Base-by-base conservation (phyloP, 768 basidiomycete genomes). In the Leucocoprinus leucothites region DNA sequence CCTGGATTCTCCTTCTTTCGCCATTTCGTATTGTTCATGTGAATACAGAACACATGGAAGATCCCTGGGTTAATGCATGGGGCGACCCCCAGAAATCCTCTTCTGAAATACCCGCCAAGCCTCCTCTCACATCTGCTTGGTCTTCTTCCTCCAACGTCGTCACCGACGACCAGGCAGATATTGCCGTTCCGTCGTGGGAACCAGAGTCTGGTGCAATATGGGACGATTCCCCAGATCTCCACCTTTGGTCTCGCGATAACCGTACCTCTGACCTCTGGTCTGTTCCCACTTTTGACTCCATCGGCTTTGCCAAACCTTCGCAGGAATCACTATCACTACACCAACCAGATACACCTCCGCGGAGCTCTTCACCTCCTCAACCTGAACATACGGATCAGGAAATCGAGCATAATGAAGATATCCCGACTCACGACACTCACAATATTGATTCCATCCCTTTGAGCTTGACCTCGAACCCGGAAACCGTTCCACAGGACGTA, bases 21-120 rank as follows among this genome's bases (percentile, higher is more conserved):
- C 18, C 8, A 31, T 5, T 13, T 45, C 34, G 43, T 18, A 22
- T 4, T 6, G 42, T 53, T 21, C 42, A 53, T 45, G 51, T 53
- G 31, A 53, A n/a, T 18, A 18, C 51, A 22, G 3, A 21, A 21
- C 25, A 28, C 13, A 89, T 89, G 86, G 87, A 89, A 61, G 84
- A 91, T 68, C 84, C 87, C 46, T 91, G 87, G 84, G 81, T 82
- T 40, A 86, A 85, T 67, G 80, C 83, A 53, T 88, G 85, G 86
- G 78, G 75, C 53, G 81, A 83, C 58, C 65, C 82, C 45, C 60
- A 71, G 19, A 73, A 75, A 53, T 57, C 62, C 38, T 53, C 44
- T 57, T 21, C 48, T 58, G 18, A 54, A 51, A 25, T 44, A 53
- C 40, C 41, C 35, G 13, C 45, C 46, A 28, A 31, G 31, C 31